phyloP scores from a whole-genome alignment of 2,329 filamentous ascomycete species.

The Penicillium rolfsii region DNA sequence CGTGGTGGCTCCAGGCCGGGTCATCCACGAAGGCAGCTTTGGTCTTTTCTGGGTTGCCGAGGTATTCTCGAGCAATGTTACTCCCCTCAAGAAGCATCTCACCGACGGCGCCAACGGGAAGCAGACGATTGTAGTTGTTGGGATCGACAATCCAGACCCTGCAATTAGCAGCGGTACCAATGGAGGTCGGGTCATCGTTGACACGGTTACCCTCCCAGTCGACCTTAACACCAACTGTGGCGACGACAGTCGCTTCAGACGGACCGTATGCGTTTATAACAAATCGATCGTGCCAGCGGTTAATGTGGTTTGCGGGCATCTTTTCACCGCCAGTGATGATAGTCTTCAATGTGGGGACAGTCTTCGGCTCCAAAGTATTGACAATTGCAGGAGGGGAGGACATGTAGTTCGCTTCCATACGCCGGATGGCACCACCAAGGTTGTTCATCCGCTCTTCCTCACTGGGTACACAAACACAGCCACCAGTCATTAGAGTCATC shows the following conservation, averaged over 20 bases:
- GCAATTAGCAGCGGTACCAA: slow-evolving; percentile 42
- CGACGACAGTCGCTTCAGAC: slow-evolving; percentile 46
- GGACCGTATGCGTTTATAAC: slow-evolving; percentile 52
- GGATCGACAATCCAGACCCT: slow-evolving; percentile 47
- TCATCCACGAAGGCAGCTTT: slow-evolving; percentile 39
- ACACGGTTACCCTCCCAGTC: slow-evolving; percentile 35
- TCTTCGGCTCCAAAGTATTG: slow-evolving; percentile 48
- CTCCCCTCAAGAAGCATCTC: slow-evolving; percentile 54
- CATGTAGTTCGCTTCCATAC: slow-evolving; percentile 57
- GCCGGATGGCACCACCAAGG: slow-evolving; percentile 54
- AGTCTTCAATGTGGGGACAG: slow-evolving; percentile 49
- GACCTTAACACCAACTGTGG: slow-evolving; percentile 38
- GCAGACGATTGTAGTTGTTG: slow-evolving; percentile 40
- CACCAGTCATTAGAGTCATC: slow-evolving; percentile 59
- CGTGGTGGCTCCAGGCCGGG: slow-evolving; percentile 36
- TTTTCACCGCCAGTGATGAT: slow-evolving; percentile 53
- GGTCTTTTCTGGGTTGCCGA: slow-evolving; percentile 43
- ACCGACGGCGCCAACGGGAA: slow-evolving; percentile 51
- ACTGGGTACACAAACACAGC: slow-evolving; percentile 62
- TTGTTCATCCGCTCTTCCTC: slow-evolving; percentile 55
- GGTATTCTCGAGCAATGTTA: slow-evolving; percentile 51
- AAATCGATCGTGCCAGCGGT: slow-evolving; percentile 49
- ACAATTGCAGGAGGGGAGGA: slow-evolving; percentile 65
- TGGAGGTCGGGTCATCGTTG: slow-evolving; percentile 36
- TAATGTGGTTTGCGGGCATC: slow-evolving; percentile 46